Conservation (phyloP, 495 filamentous ascomycete species). For the Hypomontagnella monticulosa region DNA sequence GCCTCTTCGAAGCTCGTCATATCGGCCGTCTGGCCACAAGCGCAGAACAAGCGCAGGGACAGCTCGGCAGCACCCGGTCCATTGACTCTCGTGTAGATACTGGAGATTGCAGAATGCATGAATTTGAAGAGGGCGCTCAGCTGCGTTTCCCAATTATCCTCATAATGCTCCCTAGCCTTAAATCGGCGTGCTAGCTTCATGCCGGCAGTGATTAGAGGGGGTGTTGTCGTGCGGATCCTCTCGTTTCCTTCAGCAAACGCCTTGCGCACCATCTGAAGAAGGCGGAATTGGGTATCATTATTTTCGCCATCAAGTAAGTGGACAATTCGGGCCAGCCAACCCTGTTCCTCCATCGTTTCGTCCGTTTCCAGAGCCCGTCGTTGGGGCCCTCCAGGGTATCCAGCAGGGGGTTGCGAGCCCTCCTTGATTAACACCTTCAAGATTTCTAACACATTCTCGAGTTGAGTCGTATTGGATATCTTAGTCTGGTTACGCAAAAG, state of each 20-base stretch:
- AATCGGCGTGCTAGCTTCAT: constrained; percentile 89
- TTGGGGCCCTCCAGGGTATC: constrained; percentile 83
- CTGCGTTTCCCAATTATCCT: constrained; percentile 93
- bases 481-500: constrained; percentile 81
- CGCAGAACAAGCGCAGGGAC: constrained; percentile 84
- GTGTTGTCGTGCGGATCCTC: constrained; percentile 92
- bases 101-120: constrained; percentile 84
- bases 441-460: constrained; percentile 89
- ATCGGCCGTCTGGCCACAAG: constrained; percentile 92
- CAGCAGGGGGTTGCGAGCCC: constrained; percentile 82
- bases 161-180: constrained; percentile 92
- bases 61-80: constrained; percentile 81
- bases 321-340: constrained; percentile 90
- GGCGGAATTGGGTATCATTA: constrained; percentile 94
- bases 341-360: constrained; percentile 97
- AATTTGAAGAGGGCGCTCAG: constrained; percentile 93
- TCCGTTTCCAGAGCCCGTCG: constrained; percentile 81
- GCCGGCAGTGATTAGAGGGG: constrained; percentile 88
- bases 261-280: constrained; percentile 88
- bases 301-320: constrained; percentile 84
- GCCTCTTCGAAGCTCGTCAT: constrained; percentile 94
- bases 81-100: constrained; percentile 88
- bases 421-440: constrained; percentile 92
- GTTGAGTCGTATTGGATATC: constrained; percentile 77
- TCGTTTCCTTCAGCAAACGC: constrained; percentile 94